Percentiles rank a stretch among this genome's conserved stretches.
These are phyloP conservation scores for Pythium grandisporangium DNA, from an alignment of 352 stramenopile genomes.

Conservation along the genomic window DNA sequence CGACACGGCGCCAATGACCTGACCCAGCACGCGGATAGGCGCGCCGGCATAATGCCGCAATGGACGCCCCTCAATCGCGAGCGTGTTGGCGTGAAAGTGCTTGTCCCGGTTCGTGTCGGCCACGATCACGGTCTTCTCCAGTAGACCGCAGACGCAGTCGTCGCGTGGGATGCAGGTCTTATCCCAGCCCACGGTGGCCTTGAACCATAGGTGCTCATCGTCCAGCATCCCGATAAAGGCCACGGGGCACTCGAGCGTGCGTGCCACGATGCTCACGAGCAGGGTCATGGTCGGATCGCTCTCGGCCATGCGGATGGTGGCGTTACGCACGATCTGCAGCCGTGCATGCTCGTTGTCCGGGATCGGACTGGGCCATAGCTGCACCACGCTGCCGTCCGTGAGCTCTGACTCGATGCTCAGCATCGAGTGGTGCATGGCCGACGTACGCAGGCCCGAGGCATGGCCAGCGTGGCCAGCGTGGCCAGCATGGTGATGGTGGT, in stretches of 20 bases:
- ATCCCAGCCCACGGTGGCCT: slow-evolving; percentile 58
- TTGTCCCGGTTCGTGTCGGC: slow-evolving; percentile 55
- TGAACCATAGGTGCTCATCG: slow-evolving; percentile 44
- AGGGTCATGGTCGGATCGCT: slow-evolving; percentile 68
- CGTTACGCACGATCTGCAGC: slow-evolving; percentile 38
- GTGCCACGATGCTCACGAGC: slow-evolving; percentile 57
- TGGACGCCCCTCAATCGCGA: slow-evolving; percentile 22
- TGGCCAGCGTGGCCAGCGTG: neutral
- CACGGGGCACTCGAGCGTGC: slow-evolving; percentile 51
- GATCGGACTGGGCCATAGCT: slow-evolving; percentile 47
- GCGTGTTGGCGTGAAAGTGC: slow-evolving; percentile 49
- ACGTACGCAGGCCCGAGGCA: neutral
- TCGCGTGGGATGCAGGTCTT: slow-evolving; percentile 41
- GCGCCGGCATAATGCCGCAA: slow-evolving; percentile 63
- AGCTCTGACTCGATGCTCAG: slow-evolving; percentile 53
- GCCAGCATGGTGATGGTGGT: neutral
- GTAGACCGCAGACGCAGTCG: slow-evolving; percentile 36
- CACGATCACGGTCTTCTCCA: slow-evolving; percentile 51
- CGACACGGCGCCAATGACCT: slow-evolving; percentile 60
- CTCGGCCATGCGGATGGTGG: slow-evolving; percentile 34
- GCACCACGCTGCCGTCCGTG: slow-evolving; percentile 48
- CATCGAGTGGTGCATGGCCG: slow-evolving; percentile 36
- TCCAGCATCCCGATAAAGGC: slow-evolving; percentile 66
- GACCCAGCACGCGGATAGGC: slow-evolving; percentile 39
- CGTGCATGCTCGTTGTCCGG: slow-evolving; percentile 34